Conservation (phyloP, 1,284 basidiomycete species). For the Ustilago vetiveriae region DNA sequence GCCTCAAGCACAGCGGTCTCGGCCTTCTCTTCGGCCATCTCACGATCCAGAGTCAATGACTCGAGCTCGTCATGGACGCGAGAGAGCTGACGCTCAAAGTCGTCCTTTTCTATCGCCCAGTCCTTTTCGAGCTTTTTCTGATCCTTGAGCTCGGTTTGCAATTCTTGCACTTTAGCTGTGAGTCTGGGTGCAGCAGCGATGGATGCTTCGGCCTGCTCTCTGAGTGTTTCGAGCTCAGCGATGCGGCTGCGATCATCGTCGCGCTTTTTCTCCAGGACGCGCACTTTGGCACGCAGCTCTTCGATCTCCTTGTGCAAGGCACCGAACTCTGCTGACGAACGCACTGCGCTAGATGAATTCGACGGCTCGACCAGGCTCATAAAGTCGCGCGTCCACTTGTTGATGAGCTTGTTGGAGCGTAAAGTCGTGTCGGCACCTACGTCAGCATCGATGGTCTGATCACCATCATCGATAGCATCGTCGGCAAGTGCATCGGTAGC, state of each 20-base stretch:
- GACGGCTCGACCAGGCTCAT: conserved; percentile 50
- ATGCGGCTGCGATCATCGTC: conserved; percentile 85
- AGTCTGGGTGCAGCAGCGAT: conserved; percentile 83
- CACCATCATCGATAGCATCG: conserved; percentile 14
- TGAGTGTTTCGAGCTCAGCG: conserved; percentile 82
- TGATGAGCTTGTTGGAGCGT: conserved; percentile 27
- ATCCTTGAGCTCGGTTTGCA: conserved; percentile 55
- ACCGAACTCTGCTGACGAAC: conserved; percentile 38
- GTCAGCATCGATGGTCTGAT: conserved; percentile 33
- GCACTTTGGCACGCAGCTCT: conserved; percentile 83
- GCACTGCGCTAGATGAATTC: conserved; percentile 9
- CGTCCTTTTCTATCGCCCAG: conserved; percentile 49
- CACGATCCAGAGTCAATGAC: conserved; percentile 93
- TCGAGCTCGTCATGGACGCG: conserved; percentile 90
- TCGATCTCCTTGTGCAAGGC: conserved; percentile 58
- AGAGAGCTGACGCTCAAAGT: conserved; percentile 69
- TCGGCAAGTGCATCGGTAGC: conserved; percentile 1
- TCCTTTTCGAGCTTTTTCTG: conserved; percentile 58
- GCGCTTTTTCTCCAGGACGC: conserved; percentile 85
- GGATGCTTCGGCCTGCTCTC: conserved; percentile 84
- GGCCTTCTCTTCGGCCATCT: conserved; percentile 92
- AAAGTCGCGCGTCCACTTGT: conserved; percentile 46
- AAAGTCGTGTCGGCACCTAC: conserved; percentile 15
- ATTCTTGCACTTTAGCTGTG: conserved; percentile 45
- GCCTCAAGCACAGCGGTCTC: conserved; percentile 82